phyloP scores from a whole-genome alignment of 2,329 filamentous ascomycete species.

The Fusarium duplospermum region DNA sequence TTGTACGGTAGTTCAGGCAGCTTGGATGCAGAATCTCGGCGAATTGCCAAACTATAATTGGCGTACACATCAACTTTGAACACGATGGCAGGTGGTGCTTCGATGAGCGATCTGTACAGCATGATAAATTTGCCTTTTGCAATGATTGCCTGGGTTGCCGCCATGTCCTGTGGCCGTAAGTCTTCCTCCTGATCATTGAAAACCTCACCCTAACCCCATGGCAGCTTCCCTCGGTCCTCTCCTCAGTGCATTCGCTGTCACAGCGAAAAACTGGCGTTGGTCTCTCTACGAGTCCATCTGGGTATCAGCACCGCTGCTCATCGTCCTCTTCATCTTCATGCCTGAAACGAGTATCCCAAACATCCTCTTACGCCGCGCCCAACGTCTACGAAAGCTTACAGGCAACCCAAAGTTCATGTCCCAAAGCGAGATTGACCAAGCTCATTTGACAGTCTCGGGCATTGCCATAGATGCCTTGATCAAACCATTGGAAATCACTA shows the following conservation, averaged over 20 bases:
- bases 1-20: no score
- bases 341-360: background rate
- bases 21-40: no score
- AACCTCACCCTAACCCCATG: background rate
- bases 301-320: background rate
- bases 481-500: background rate
- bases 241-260: background rate
- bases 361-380: background rate
- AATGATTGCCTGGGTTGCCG: background rate
- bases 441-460: background rate
- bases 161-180: background rate
- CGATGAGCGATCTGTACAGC: background rate
- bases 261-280: background rate
- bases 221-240: background rate
- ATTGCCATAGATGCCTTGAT: background rate
- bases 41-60: no score
- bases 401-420: background rate
- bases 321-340: background rate
- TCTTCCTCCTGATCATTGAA: background rate
- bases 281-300: background rate
- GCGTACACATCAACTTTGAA: no score
- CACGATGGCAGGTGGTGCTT: background rate
- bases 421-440: background rate
- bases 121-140: background rate
- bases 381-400: background rate